Percentiles rank a stretch among this genome's conserved stretches.
Conservation (phyloP, 1,284 basidiomycete species). For the Xerocomus cyaneibrunnescens region DNA sequence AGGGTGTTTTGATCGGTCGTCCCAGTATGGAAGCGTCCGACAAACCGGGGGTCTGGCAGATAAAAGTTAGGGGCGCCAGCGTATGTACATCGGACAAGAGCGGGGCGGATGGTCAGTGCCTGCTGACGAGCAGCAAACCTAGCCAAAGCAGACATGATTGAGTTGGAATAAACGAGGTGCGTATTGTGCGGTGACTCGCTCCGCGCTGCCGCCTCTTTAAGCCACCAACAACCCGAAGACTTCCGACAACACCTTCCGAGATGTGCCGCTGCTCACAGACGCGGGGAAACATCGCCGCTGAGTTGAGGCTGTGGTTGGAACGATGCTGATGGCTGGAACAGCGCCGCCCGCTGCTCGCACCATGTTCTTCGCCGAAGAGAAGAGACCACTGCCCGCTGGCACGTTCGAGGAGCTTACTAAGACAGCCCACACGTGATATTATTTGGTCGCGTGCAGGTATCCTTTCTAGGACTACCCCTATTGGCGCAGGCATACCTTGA, state of each 20-base stretch:
- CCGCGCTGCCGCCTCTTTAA: slow-evolving; percentile 22
- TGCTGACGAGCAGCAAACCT: slow-evolving; percentile 12
- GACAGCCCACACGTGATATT: background rate
- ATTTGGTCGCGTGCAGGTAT: background rate
- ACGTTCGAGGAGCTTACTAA: background rate
- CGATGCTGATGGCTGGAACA: background rate
- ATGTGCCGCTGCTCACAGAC: slow-evolving; percentile 19
- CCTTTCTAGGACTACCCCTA: slow-evolving; percentile 11
- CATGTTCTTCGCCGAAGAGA: background rate
- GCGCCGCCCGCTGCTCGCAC: background rate
- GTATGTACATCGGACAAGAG: slow-evolving; percentile 9
- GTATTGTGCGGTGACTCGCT: slow-evolving; percentile 1
- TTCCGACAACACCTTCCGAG: slow-evolving; percentile 27
- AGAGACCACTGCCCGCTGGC: background rate
- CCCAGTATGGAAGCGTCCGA: slow-evolving; percentile 28
- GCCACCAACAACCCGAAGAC: slow-evolving; percentile 17
- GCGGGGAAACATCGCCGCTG: background rate
- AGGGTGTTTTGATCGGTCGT: slow-evolving; percentile 24
- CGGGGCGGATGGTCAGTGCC: slow-evolving; percentile 9
- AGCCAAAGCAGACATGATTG: slow-evolving; percentile 27
- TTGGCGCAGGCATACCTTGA: slow-evolving; percentile 1
- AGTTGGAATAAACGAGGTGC: background rate
- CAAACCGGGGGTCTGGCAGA: slow-evolving; percentile 2
- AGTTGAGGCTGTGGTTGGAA: slow-evolving; percentile 1
- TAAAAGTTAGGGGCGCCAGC: slow-evolving; percentile 2